A percentile compares a stretch with the other conserved stretches of the same genome.
Evolutionary conservation across 305 asterid species (phyloP).

Genomic region (Fraxinus latifolia): DNA sequence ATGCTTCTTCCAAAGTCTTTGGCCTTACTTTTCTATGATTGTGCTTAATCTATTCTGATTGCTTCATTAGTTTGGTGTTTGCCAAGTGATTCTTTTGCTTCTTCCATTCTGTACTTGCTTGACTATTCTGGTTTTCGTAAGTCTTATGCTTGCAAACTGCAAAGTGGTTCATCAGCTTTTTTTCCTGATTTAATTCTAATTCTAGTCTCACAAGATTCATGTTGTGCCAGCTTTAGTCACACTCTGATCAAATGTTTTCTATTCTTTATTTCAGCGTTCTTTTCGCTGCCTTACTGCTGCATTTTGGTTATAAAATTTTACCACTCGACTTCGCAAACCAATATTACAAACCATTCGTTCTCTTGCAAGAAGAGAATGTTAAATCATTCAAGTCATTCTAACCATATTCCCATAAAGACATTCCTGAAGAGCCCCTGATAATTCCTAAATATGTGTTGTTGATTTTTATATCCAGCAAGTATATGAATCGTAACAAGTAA

Average conservation of each 20-base stretch:
- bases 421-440: not conserved
- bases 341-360: not conserved
- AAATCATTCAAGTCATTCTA: not conserved
- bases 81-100: not conserved
- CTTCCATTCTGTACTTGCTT: not conserved
- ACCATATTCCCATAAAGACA: not conserved
- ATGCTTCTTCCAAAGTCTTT: constrained; percentile 34
- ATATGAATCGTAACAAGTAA: too few relatives aligned
- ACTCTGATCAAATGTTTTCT: not conserved
- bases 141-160: not conserved
- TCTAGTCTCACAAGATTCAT: not conserved
- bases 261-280: not conserved
- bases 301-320: not conserved
- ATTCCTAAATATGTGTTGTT: not conserved
- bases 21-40: constrained; percentile 18
- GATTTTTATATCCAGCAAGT: too few relatives aligned
- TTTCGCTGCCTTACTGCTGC: not conserved
- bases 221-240: not conserved
- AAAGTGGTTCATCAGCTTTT: not conserved
- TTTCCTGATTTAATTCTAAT: not conserved
- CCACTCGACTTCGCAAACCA: not conserved
- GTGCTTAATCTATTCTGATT: not conserved
- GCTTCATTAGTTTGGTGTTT: not conserved
- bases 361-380: not conserved
- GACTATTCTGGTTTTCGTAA: constrained; percentile 9